Conservation (phyloP, 331 rosid genomes). For the Quercus tomentella region DNA sequence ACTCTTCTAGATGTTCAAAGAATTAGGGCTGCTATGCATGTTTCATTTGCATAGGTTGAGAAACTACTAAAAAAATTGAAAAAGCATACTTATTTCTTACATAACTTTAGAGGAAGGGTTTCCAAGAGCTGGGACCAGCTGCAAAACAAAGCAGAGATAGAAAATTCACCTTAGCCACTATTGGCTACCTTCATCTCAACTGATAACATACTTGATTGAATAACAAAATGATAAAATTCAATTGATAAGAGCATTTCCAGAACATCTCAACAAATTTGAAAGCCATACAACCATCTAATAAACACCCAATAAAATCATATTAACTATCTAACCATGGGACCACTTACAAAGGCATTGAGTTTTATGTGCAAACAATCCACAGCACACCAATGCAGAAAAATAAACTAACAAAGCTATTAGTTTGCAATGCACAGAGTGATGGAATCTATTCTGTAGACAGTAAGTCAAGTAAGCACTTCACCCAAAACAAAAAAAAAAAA, state of each 20-base stretch:
- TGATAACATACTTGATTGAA: conserved; percentile 10
- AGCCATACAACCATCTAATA: conserved; percentile 14
- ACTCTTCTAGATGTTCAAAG: conserved; percentile 12
- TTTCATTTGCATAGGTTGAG: conserved; percentile 10
- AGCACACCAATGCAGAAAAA: conserved; percentile 41
- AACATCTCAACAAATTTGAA: conserved; percentile 21
- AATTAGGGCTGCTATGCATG: conserved; percentile 13
- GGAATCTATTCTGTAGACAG: conserved; percentile 70
- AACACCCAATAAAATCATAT: conserved; percentile 13
- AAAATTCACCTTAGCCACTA: conserved; percentile 15
- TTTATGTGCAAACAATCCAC: conserved; percentile 51
- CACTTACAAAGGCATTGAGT: conserved; percentile 34
- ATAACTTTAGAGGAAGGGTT: conserved; percentile 89
- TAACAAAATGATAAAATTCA: conserved; percentile 23
- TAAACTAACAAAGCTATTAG: conserved; percentile 32
- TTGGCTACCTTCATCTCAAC: conserved; percentile 24
- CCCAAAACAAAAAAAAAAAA: conserved; percentile 36
- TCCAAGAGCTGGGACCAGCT: conserved; percentile 96
- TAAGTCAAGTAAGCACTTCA: conserved; percentile 59
- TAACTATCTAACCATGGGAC: conserved; percentile 40
- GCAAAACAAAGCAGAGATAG: conserved; percentile 40
- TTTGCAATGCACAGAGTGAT: conserved; percentile 32
- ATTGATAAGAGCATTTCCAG: conserved; percentile 11
- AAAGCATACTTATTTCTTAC: conserved; percentile 43
- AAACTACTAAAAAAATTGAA: conserved; percentile 15